Evolutionary conservation across 441 rosid species (phyloP).

Genomic region (Geranium incanum): DNA sequence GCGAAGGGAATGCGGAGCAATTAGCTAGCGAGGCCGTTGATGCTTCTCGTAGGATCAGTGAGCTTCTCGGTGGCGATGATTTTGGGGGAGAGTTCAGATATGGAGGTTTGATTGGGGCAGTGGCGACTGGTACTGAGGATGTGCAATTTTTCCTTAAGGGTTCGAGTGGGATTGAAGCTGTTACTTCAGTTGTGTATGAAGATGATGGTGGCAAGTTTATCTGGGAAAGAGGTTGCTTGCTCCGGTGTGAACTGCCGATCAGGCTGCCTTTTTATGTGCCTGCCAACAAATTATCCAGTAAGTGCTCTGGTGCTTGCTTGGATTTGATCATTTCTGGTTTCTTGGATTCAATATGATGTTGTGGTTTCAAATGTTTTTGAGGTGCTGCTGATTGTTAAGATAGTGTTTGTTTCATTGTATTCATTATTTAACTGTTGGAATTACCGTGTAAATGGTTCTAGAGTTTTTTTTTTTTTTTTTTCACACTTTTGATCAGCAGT

Average conservation of each 20-base stretch:
- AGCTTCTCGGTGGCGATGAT: constrained; percentile 28
- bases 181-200: constrained; percentile 49
- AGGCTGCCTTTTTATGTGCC: constrained; percentile 60
- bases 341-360: neutral
- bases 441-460: neutral
- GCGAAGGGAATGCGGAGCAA: constrained; percentile 34
- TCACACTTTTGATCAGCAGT: no score
- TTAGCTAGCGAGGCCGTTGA: constrained; percentile 43
- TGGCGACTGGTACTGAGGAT: constrained; percentile 38
- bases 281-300: constrained; percentile 47
- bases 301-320: constrained; percentile 6
- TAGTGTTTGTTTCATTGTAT: neutral
- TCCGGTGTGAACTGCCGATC: constrained; percentile 63
- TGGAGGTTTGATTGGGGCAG: constrained; percentile 48
- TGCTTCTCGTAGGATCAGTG: constrained; percentile 48
- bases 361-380: neutral
- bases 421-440: neutral
- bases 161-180: constrained; percentile 30
- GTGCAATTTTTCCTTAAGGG: constrained; percentile 47
- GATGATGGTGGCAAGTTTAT: constrained; percentile 47
- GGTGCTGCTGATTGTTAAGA: neutral
- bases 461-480: no score
- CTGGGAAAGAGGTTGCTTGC: constrained; percentile 80
- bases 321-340: neutral
- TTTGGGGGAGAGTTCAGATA: constrained; percentile 28